phyloP scores from a whole-genome alignment of 805 yeast species.

The Barnettozyma siamensis region DNA sequence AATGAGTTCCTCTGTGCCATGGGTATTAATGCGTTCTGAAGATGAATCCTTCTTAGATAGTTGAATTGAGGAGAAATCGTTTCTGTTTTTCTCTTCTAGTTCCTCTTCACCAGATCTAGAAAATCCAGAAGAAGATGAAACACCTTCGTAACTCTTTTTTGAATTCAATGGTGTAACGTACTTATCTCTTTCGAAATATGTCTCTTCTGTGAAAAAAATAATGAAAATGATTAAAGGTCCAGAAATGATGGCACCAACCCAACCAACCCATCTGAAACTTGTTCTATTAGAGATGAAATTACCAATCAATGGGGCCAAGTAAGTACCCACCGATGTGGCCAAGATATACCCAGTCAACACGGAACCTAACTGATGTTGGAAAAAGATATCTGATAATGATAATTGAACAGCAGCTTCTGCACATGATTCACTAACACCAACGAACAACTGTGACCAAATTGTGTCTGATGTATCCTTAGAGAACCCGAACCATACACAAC shows the following conservation, averaged over 20 bases:
- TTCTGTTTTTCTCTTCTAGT: slow-evolving; percentile 13
- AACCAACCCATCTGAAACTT: slow-evolving; percentile 79
- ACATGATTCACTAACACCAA: slow-evolving; percentile 75
- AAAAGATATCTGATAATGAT: slow-evolving; percentile 67
- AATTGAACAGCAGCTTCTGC: slow-evolving; percentile 69
- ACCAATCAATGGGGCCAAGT: slow-evolving; percentile 72
- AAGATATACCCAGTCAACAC: slow-evolving; percentile 68
- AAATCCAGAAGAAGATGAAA: slow-evolving; percentile 6
- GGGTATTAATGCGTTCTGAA: background rate
- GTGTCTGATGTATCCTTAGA: slow-evolving; percentile 51
- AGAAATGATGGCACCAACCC: slow-evolving; percentile 57
- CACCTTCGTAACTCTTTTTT: slow-evolving; percentile 14
- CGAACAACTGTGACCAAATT: slow-evolving; percentile 73
- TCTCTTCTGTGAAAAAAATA: slow-evolving; percentile 63
- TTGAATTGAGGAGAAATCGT: background rate
- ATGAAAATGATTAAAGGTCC: slow-evolving; percentile 51
- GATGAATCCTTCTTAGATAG: background rate
- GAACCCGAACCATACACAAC: slow-evolving; percentile 67
- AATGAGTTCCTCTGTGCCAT: slow-evolving; percentile 22
- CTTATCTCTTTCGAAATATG: slow-evolving; percentile 53
- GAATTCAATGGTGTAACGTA: slow-evolving; percentile 30
- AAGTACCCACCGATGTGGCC: slow-evolving; percentile 72
- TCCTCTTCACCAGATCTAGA: background rate
- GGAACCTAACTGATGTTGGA: slow-evolving; percentile 70
- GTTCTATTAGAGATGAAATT: slow-evolving; percentile 59